Evolutionary conservation across 2,329 filamentous ascomycete genomes (phyloP).

Genomic region (Lachnellula subtilissima): DNA sequence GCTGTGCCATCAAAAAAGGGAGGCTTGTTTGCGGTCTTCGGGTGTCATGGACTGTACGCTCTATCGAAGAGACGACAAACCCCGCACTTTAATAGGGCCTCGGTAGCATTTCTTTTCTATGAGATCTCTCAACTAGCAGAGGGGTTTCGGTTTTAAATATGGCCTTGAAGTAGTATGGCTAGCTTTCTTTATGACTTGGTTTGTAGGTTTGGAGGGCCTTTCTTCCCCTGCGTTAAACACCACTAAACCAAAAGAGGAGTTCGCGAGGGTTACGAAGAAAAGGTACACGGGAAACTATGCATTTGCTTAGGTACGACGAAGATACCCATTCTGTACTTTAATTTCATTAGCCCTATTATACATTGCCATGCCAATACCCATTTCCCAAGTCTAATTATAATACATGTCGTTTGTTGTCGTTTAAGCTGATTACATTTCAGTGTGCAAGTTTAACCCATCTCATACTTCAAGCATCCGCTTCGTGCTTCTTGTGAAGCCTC

Average conservation of each 20-base stretch:
- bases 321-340: neutral
- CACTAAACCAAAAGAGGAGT: neutral
- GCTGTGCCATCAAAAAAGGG: no score
- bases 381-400: neutral
- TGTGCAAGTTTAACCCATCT: neutral
- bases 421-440: neutral
- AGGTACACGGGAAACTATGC: neutral
- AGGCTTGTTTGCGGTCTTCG: no score
- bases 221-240: no score
- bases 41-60: no score
- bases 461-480: neutral
- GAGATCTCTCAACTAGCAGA: no score
- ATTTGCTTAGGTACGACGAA: neutral
- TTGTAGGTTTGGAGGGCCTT: no score
- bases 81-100: no score
- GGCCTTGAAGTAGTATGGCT: no score
- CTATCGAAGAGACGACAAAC: no score
- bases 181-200: no score
- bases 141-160: no score
- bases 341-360: slow-evolving; percentile 5
- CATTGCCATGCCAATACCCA: neutral
- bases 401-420: neutral
- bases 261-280: neutral
- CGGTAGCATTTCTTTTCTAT: no score
- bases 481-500: slow-evolving; percentile 35